phyloP scores from a whole-genome alignment of 768 basidiomycete genomes.

The Serendipita sp. region DNA sequence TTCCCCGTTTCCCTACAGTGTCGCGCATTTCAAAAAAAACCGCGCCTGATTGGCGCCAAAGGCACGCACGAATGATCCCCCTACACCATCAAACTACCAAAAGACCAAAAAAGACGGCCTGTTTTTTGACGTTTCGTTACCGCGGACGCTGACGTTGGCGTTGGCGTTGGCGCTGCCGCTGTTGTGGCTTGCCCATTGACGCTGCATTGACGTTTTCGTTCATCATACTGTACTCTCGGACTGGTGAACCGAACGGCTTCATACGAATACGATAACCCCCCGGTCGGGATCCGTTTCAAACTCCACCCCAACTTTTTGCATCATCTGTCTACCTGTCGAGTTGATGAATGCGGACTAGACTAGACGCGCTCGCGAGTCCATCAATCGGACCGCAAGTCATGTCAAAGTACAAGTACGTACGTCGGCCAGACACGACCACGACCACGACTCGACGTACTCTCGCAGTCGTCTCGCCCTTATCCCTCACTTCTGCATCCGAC shows the following conservation, averaged over 20 bases:
- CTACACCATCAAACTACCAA: too few relatives aligned
- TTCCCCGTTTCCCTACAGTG: too few relatives aligned
- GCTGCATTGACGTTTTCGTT: constrained; percentile 15
- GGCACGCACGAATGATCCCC: too few relatives aligned
- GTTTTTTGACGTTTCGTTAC: too few relatives aligned
- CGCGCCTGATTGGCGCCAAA: too few relatives aligned
- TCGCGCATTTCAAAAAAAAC: too few relatives aligned
- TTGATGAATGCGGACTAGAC: too few relatives aligned
- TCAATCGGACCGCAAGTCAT: constrained; percentile 26
- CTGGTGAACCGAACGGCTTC: constrained; percentile 38
- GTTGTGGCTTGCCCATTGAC: constrained; percentile 13
- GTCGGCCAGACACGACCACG: constrained; percentile 32
- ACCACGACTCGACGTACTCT: constrained; percentile 22
- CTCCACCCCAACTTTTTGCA: constrained; percentile 30
- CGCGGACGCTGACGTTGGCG: too few relatives aligned
- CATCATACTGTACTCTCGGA: constrained; percentile 22
- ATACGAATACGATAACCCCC: too few relatives aligned
- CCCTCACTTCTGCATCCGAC: background rate
- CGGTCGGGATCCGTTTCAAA: constrained; percentile 28
- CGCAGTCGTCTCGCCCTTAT: background rate
- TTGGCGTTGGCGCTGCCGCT: too few relatives aligned
- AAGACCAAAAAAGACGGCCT: too few relatives aligned
- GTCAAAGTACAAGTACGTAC: too few relatives aligned
- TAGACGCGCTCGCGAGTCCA: constrained; percentile 35
- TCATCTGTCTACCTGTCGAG: constrained; percentile 38